Evolutionary conservation across 73 alveolate genomes (phyloP), one percentile per base, ranked within the genome.

Genomic region (Paramecium biaurelia): DNA sequence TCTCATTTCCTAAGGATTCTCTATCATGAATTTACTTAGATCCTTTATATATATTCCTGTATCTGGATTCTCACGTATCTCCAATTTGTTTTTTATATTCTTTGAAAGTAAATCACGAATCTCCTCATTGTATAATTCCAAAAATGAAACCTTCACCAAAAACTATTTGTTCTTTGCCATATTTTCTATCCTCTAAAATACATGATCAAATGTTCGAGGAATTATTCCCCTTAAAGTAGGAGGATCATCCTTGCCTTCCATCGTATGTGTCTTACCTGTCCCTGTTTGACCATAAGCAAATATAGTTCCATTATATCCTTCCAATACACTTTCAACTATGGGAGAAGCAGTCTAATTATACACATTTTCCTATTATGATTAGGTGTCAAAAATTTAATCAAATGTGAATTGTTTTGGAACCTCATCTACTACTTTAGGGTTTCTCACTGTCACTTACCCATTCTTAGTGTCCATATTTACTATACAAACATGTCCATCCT

Each of bases 221-320:
- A 97, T 97, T 68, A 98, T 97, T 37, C 99, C 99, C 93, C 98
- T 97, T 34, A 45, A 74, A 34, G 93, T 95, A 21, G 93, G 95
- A 84, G 96, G 96, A 21, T 98, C 98, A 79, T 96, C 98, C 70
- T 94, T 93, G 21, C 99, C 99, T 23, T 95, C 98, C 99, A 98
- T 98, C 4, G 99, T 98, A 89, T 96, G 98, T 15, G 99, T 97
- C 86, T 98, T 98, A 2, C 99, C 99, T 53, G 99, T 96, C 7
- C 99, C 99, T 14, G 99, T 98, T 86, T 98, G 96, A 23, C 99
- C 99, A 94, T 98, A 98, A 5, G 99, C 99, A 93, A 98, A 98
- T 10, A 98, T 97, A 37, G 99, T 98, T 35, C 99, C 99, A 85
- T 98, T 98, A 89, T 96, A 98, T 24, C 99, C 99, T 92, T 98